Percentiles rank a stretch among this genome's conserved stretches.
These are phyloP conservation scores for Zygosaccharomyces bailii DNA, from an alignment of 805 yeast genomes.

Conservation along the genomic window DNA sequence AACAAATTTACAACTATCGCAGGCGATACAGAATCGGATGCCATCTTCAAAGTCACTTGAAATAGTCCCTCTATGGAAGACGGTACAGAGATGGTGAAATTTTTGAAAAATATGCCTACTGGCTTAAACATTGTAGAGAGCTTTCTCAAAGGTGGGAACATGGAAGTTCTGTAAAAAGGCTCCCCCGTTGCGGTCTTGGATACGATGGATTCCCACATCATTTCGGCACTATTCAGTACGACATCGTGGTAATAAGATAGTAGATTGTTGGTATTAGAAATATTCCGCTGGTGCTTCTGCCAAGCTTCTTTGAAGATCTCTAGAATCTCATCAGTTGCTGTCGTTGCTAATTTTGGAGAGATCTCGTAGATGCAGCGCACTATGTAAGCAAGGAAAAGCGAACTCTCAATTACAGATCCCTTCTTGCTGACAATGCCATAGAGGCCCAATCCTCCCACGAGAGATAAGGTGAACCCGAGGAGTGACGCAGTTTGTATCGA, in stretches of 20 bases:
- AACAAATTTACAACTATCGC: constrained; percentile 79
- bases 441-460: constrained; percentile 67
- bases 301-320: constrained; percentile 39
- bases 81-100: constrained; percentile 33
- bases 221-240: constrained; percentile 27
- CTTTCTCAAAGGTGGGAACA: constrained; percentile 19
- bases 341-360: constrained; percentile 77
- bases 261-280: constrained; percentile 36
- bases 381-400: constrained; percentile 81
- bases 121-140: constrained; percentile 25
- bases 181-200: constrained; percentile 20
- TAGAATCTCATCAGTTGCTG: constrained; percentile 43
- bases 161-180: constrained; percentile 20
- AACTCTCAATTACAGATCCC: constrained; percentile 89
- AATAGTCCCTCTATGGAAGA: constrained; percentile 31
- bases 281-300: constrained; percentile 34
- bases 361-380: constrained; percentile 92
- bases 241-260: constrained; percentile 30
- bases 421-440: constrained; percentile 79
- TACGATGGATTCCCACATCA: constrained; percentile 29
- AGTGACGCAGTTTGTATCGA: constrained; percentile 75
- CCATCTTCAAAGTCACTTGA: constrained; percentile 41
- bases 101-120: constrained; percentile 30
- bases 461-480: constrained; percentile 79
- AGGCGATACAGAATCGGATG: constrained; percentile 64